Evolutionary conservation across 2,329 filamentous ascomycete genomes (phyloP).

Genomic region (Ceratocystiopsis minuta): DNA sequence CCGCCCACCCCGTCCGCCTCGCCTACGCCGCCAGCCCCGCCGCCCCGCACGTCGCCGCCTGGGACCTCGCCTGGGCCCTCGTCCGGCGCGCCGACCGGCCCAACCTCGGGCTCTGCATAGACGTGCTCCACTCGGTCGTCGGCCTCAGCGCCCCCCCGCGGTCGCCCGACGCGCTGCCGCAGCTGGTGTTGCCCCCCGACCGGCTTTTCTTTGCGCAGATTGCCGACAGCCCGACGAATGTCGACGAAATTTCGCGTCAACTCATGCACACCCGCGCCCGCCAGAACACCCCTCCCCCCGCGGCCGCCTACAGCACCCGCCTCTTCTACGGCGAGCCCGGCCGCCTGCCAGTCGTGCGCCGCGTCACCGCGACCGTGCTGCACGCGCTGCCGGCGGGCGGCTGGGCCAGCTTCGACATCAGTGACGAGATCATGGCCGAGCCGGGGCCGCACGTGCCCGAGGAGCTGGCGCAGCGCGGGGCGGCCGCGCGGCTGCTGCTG

Average conservation of each 20-base stretch:
- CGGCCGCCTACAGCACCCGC: constrained; percentile 40
- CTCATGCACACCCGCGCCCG: too few species aligned
- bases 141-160: too few species aligned
- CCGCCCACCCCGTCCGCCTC: constrained; percentile 31
- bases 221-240: too few species aligned
- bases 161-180: too few species aligned
- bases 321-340: constrained; percentile 39
- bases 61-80: constrained; percentile 39
- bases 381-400: constrained; percentile 34
- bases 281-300: too few species aligned
- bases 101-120: constrained; percentile 44
- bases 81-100: constrained; percentile 31
- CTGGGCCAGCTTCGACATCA: constrained; percentile 41
- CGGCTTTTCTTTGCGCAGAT: constrained; percentile 47
- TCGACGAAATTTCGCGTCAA: too few species aligned
- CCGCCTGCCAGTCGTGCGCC: constrained; percentile 36
- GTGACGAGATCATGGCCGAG: constrained; percentile 35
- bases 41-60: constrained; percentile 37
- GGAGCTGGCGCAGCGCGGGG: constrained; percentile 33
- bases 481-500: constrained; percentile 27
- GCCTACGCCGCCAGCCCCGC: constrained; percentile 43
- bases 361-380: constrained; percentile 30
- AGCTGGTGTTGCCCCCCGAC: constrained; percentile 28
- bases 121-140: constrained; percentile 25
- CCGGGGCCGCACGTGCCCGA: constrained; percentile 24